A percentile compares a stretch with the other conserved stretches of the same genome.
These are phyloP conservation scores for Fusarium illudens DNA, from an alignment of 2,329 filamentous ascomycete genomes.

Conservation along the genomic window DNA sequence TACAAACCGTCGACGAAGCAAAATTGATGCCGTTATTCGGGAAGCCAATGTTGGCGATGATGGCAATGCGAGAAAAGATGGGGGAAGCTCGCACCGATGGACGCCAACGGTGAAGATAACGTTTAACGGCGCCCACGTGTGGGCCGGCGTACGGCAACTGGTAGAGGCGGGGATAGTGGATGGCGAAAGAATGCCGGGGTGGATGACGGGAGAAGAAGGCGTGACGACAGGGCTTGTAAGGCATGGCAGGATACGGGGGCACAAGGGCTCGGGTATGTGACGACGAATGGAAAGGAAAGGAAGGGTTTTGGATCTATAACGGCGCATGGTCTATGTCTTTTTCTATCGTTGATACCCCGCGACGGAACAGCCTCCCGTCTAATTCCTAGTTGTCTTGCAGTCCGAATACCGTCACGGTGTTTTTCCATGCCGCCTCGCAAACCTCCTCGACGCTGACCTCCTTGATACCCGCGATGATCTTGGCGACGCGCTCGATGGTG, in stretches of 20 bases:
- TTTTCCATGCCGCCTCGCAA: slow-evolving; percentile 84
- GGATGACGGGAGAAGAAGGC: slow-evolving; percentile 89
- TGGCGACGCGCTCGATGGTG: slow-evolving; percentile 85
- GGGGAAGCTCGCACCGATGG: slow-evolving; percentile 44
- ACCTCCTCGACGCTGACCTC: slow-evolving; percentile 81
- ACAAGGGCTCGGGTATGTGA: slow-evolving; percentile 65
- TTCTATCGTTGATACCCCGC: slow-evolving; percentile 45
- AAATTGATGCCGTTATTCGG: slow-evolving; percentile 48
- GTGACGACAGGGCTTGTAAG: slow-evolving; percentile 77
- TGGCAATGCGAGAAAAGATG: slow-evolving; percentile 38
- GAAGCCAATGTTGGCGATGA: slow-evolving; percentile 39
- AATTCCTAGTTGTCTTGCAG: slow-evolving; percentile 55
- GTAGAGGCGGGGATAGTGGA: slow-evolving; percentile 81
- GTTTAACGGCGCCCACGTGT: slow-evolving; percentile 80
- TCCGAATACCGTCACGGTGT: slow-evolving; percentile 82
- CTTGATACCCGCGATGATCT: slow-evolving; percentile 87
- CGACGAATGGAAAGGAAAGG: not conserved
- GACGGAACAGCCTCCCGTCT: slow-evolving; percentile 12
- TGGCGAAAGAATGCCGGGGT: slow-evolving; percentile 81
- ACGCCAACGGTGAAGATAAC: slow-evolving; percentile 63
- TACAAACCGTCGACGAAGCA: slow-evolving; percentile 43
- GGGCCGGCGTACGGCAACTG: slow-evolving; percentile 79
- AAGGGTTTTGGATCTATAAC: slow-evolving; percentile 24
- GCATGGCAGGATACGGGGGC: slow-evolving; percentile 69
- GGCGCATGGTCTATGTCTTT: slow-evolving; percentile 39